Evolutionary conservation across 441 rosid genomes (phyloP).

Genomic region (Euphorbia celastroides): DNA sequence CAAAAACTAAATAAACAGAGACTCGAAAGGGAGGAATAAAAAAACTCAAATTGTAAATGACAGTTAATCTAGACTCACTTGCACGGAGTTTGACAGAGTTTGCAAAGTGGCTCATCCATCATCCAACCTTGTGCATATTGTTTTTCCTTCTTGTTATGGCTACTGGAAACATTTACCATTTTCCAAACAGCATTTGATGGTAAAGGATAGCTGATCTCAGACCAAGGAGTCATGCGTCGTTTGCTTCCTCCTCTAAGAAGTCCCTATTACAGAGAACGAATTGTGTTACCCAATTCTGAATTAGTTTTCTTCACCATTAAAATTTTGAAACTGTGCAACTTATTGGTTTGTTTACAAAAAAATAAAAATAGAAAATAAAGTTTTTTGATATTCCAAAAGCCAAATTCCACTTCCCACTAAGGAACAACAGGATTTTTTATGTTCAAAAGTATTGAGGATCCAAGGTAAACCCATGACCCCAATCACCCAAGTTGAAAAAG

Average conservation of each 20-base stretch:
- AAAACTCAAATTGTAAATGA: constrained; percentile 16
- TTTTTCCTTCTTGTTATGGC: constrained; percentile 57
- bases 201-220: constrained; percentile 64
- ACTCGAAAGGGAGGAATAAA: constrained; percentile 8
- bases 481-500: neutral
- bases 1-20: constrained; percentile 5
- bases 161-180: constrained; percentile 46
- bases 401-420: neutral
- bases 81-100: constrained; percentile 87
- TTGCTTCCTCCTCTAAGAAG: constrained; percentile 85
- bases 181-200: constrained; percentile 78
- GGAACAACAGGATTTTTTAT: neutral
- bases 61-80: constrained; percentile 42
- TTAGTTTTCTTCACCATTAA: neutral
- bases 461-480: neutral
- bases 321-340: neutral
- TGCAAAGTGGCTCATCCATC: constrained; percentile 79
- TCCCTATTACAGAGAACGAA: constrained; percentile 47
- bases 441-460: neutral
- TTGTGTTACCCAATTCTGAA: neutral
- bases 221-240: constrained; percentile 62
- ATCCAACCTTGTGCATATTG: constrained; percentile 87
- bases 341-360: neutral
- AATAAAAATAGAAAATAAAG: no score
- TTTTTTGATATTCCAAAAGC: neutral